Evolutionary conservation across 768 basidiomycete genomes (phyloP).

Genomic region (Naganishia vaughanmartiniae): DNA sequence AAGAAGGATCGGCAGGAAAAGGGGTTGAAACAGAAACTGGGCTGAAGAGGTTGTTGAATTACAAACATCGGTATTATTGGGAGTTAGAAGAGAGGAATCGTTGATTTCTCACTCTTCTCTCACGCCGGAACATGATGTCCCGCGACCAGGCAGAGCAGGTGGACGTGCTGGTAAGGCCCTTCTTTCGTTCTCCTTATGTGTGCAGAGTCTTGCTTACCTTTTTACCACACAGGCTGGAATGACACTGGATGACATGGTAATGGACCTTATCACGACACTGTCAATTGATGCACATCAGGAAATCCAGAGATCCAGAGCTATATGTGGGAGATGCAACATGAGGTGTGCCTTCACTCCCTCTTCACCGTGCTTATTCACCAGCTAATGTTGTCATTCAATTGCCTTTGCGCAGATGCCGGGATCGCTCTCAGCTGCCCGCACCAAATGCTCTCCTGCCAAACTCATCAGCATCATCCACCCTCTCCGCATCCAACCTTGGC

Average conservation of each 20-base stretch:
- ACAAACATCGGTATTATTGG: no score
- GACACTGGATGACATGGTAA: slow-evolving; percentile 24
- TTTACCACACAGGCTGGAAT: neutral
- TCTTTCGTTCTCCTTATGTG: no score
- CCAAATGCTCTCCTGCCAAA: neutral
- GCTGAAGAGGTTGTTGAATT: neutral
- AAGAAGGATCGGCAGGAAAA: neutral
- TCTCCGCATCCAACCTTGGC: neutral
- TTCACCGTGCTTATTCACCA: neutral
- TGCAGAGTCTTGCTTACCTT: neutral
- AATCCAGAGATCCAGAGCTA: slow-evolving; percentile 5
- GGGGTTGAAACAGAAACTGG: neutral
- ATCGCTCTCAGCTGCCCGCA: slow-evolving; percentile 17
- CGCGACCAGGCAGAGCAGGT: slow-evolving; percentile 19
- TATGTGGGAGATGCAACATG: slow-evolving; percentile 22
- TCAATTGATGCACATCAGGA: slow-evolving; percentile 22
- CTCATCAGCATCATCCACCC: slow-evolving; percentile 5
- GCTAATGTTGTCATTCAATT: neutral
- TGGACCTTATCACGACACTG: slow-evolving; percentile 19
- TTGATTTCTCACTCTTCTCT: neutral
- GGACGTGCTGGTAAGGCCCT: slow-evolving; percentile 1
- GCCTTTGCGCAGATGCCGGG: slow-evolving; percentile 4
- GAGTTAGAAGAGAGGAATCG: neutral
- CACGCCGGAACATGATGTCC: slow-evolving; percentile 5
- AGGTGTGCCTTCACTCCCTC: neutral